These are phyloP conservation scores for Ampelocalamus luodianensis DNA, from an alignment of 176 grass and related monocot genomes.

Conservation along the genomic window DNA sequence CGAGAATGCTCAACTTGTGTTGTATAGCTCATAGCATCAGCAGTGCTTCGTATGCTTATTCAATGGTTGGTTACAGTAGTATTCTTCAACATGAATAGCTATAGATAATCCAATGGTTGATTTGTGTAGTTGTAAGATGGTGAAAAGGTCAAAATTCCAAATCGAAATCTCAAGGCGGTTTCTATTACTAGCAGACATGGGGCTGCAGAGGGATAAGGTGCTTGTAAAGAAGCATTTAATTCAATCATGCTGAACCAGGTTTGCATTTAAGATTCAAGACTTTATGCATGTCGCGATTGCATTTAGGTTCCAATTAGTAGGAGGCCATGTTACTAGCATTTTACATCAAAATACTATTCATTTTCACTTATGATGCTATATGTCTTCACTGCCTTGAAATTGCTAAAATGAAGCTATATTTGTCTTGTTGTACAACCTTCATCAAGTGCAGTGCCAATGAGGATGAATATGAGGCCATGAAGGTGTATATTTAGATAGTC, in stretches of 20 bases:
- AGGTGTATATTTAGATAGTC: background rate
- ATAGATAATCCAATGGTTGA: slow-evolving; percentile 8
- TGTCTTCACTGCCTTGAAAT: background rate
- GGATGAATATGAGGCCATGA: background rate
- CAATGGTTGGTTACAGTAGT: background rate
- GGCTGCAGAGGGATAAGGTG: background rate
- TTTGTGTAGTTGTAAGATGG: slow-evolving; percentile 11
- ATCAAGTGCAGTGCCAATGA: background rate
- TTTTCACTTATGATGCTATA: background rate
- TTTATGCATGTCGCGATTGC: background rate
- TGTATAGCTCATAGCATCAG: background rate
- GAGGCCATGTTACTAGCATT: background rate
- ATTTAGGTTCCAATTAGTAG: slow-evolving; percentile 3
- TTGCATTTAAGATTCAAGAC: background rate
- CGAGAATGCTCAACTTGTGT: background rate
- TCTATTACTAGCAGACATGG: background rate
- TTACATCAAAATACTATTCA: background rate
- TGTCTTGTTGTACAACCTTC: background rate
- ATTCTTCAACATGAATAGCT: slow-evolving; percentile 15
- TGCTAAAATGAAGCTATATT: background rate
- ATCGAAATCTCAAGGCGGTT: background rate
- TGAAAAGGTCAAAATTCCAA: background rate
- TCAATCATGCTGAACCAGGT: slow-evolving; percentile 5
- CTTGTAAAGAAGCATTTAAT: background rate
- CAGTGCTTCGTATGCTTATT: background rate